A percentile compares a stretch with the other conserved stretches of the same genome.
Conservation (phyloP, 495 filamentous ascomycete species). For the Penicillium chermesinum region DNA sequence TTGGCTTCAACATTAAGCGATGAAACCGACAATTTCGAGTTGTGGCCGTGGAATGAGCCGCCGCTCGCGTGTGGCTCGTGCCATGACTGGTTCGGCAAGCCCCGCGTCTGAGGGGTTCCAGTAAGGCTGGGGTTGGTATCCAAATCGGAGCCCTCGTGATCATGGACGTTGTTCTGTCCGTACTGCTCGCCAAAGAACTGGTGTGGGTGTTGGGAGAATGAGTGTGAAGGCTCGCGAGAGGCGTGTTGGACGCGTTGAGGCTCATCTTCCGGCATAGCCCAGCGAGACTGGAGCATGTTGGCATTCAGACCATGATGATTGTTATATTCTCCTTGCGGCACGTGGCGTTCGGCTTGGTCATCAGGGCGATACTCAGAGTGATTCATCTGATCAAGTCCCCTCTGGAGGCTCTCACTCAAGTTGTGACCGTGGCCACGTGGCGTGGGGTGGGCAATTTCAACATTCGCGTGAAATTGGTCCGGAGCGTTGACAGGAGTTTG, state of each 20-base stretch:
- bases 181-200: slow-evolving; percentile 35
- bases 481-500: slow-evolving; percentile 33
- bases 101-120: slow-evolving; percentile 52
- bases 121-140: slow-evolving; percentile 73
- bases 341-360: slow-evolving; percentile 62
- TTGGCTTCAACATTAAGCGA: slow-evolving; percentile 82
- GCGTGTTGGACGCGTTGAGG: slow-evolving; percentile 18
- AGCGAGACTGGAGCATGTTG: slow-evolving; percentile 38
- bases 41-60: slow-evolving; percentile 45
- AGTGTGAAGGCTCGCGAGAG: slow-evolving; percentile 11
- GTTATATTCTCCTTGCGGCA: slow-evolving; percentile 55
- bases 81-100: slow-evolving; percentile 34
- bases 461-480: slow-evolving; percentile 43
- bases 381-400: slow-evolving; percentile 74
- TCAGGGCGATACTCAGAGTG: slow-evolving; percentile 69
- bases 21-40: slow-evolving; percentile 62
- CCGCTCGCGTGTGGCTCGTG: slow-evolving; percentile 36
- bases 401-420: slow-evolving; percentile 68
- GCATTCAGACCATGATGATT: slow-evolving; percentile 22
- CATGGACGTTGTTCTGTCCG: slow-evolving; percentile 32
- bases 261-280: slow-evolving; percentile 31
- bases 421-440: slow-evolving; percentile 62
- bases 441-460: slow-evolving; percentile 59
- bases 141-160: slow-evolving; percentile 60
- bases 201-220: slow-evolving; percentile 30